Conservation (phyloP, 2,329 filamentous ascomycete species). For the Alternaria sp. region DNA sequence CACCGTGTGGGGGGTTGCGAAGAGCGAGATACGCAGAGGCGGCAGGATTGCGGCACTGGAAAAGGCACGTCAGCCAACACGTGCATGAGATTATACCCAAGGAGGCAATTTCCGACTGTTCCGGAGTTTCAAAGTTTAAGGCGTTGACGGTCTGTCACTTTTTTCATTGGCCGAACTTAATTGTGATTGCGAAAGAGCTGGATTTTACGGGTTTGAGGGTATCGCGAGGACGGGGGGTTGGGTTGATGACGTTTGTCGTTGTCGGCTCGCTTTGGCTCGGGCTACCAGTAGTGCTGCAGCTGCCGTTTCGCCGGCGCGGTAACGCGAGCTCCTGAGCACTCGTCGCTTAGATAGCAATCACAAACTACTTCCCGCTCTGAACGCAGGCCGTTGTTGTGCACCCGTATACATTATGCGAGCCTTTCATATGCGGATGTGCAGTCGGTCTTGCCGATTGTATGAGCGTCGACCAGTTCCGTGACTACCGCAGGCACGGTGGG, state of each 20-base stretch:
- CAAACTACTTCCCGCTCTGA: background rate
- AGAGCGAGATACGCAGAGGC: background rate
- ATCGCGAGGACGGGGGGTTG: slow-evolving; percentile 19
- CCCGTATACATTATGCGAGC: background rate
- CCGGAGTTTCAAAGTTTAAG: slow-evolving; percentile 12
- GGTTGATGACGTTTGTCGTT: background rate
- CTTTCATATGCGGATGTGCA: background rate
- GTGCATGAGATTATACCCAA: slow-evolving; percentile 18
- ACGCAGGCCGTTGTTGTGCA: background rate
- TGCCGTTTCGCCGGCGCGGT: background rate
- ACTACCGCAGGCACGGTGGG: background rate
- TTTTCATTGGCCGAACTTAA: slow-evolving; percentile 12
- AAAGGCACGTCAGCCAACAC: slow-evolving; percentile 12
- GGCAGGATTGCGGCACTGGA: background rate
- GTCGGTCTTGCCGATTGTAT: background rate
- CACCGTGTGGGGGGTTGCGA: slow-evolving; percentile 4
- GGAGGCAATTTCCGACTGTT: slow-evolving; percentile 25
- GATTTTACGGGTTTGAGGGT: slow-evolving; percentile 15
- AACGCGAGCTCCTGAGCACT: background rate
- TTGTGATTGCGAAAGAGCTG: slow-evolving; percentile 13
- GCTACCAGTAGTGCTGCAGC: background rate
- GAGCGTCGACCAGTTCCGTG: background rate
- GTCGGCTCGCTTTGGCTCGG: background rate
- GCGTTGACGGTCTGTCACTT: slow-evolving; percentile 10
- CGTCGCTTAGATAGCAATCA: background rate